Conservation (phyloP, 257 asterid genomes). For the Gentiana straminea region DNA sequence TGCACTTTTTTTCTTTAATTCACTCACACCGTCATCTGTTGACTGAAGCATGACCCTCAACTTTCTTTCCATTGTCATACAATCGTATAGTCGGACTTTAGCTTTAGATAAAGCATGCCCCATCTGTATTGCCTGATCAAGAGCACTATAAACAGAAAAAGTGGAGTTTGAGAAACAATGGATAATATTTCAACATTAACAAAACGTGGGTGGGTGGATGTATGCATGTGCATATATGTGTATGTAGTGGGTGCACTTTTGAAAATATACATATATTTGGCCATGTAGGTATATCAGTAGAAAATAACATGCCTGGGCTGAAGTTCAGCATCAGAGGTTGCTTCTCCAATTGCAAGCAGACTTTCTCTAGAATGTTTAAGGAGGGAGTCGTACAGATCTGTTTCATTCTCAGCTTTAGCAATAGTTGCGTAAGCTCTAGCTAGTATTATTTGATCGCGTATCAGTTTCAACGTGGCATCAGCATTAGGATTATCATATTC, state of each 20-base stretch:
- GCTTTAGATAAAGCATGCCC: slow-evolving; percentile 83
- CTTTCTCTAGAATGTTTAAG: slow-evolving; percentile 65
- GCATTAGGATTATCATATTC: slow-evolving; percentile 79
- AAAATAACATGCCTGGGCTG: slow-evolving; percentile 51
- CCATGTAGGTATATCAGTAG: neutral
- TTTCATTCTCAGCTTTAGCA: slow-evolving; percentile 74
- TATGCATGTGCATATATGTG: too few species aligned
- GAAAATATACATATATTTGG: too few species aligned
- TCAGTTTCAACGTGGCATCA: slow-evolving; percentile 78
- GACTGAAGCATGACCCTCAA: slow-evolving; percentile 90
- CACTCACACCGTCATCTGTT: slow-evolving; percentile 43
- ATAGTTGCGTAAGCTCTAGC: slow-evolving; percentile 89
- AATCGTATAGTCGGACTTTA: slow-evolving; percentile 70
- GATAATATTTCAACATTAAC: neutral
- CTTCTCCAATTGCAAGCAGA: slow-evolving; percentile 70
- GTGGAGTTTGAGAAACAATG: neutral
- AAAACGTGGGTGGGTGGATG: too few species aligned
- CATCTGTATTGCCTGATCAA: slow-evolving; percentile 84
- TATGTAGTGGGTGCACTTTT: too few species aligned
- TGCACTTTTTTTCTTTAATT: slow-evolving; percentile 65
- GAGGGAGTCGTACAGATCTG: slow-evolving; percentile 52
- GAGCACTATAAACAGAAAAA: slow-evolving; percentile 36
- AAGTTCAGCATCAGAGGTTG: slow-evolving; percentile 77
- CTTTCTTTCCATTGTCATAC: slow-evolving; percentile 64
- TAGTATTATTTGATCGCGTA: slow-evolving; percentile 91